Conservation (phyloP, 352 stramenopile species). For the Phytophthora brassicae region DNA sequence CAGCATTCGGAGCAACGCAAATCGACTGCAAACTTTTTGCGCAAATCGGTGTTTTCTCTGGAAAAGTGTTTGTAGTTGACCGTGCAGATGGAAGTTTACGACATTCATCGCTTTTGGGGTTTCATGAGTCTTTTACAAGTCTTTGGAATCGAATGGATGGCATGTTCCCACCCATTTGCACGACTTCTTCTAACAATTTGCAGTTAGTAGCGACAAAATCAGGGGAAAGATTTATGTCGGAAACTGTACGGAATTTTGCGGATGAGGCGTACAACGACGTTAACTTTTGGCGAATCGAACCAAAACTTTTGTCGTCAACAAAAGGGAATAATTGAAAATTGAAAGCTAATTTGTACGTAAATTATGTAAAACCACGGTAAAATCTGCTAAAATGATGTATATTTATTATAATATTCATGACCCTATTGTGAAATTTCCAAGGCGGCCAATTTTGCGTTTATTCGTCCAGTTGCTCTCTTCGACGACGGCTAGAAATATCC, state of each 20-base stretch:
- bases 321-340: conserved; percentile 28
- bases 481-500: conserved; percentile 20
- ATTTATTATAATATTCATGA: too few relatives aligned
- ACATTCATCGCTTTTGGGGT: conserved; percentile 63
- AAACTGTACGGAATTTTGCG: conserved; percentile 56
- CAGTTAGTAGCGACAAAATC: too few relatives aligned
- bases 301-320: conserved; percentile 33
- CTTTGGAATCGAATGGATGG: conserved; percentile 58
- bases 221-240: conserved; percentile 52
- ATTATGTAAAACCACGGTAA: too few relatives aligned
- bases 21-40: conserved; percentile 62
- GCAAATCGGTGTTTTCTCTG: conserved; percentile 73
- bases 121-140: conserved; percentile 67
- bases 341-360: too few relatives aligned
- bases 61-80: conserved; percentile 77
- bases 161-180: conserved; percentile 78
- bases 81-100: conserved; percentile 52
- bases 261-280: conserved; percentile 88
- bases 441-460: not conserved
- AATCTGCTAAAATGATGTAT: too few relatives aligned
- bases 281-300: conserved; percentile 84
- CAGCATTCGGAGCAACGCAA: conserved; percentile 70
- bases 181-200: not conserved
- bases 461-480: conserved; percentile 27
- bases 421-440: conserved; percentile 7